A percentile compares a stretch with the other conserved stretches of the same genome.
Conservation (phyloP, 2,329 filamentous ascomycete species). For the Claviceps capensis region DNA sequence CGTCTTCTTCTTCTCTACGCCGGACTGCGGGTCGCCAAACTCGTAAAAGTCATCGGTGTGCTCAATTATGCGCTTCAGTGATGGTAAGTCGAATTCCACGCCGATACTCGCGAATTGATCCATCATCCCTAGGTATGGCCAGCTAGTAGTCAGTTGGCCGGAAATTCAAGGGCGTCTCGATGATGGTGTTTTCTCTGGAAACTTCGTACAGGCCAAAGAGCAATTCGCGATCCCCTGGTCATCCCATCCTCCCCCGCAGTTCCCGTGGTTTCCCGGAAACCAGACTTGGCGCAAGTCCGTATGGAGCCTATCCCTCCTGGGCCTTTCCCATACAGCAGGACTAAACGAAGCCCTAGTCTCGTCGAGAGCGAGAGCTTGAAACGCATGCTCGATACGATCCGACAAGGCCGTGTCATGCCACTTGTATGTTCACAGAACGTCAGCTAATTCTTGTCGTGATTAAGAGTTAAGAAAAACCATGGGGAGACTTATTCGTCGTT, state of each 20-base stretch:
- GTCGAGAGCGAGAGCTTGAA: conserved; percentile 45
- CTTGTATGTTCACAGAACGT: conserved; percentile 26
- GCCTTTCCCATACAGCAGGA: conserved; percentile 41
- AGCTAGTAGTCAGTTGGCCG: no score
- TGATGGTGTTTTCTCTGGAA: no score
- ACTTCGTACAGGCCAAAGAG: conserved; percentile 24
- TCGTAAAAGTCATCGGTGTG: conserved; percentile 21
- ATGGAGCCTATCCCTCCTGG: conserved; percentile 20
- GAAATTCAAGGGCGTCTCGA: no score
- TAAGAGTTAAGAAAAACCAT: background rate
- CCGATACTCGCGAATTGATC: conserved; percentile 38
- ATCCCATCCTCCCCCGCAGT: conserved; percentile 55
- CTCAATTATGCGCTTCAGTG: conserved; percentile 27
- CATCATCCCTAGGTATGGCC: conserved; percentile 34
- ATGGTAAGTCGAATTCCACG: conserved; percentile 32
- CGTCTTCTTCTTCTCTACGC: conserved; percentile 3
- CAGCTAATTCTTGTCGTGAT: conserved; percentile 11
- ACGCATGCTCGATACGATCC: conserved; percentile 39
- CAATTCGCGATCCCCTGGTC: conserved; percentile 32
- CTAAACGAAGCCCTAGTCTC: conserved; percentile 40
- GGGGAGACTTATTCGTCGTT: conserved; percentile 31
- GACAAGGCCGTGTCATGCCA: conserved; percentile 42
- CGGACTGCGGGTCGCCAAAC: conserved; percentile 5
- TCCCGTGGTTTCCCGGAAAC: conserved; percentile 60
- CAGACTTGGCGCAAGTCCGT: conserved; percentile 39